A percentile compares a stretch with the other conserved stretches of the same genome.
Conservation (phyloP, 164 flowering plant genomes). For the Vitis riparia region DNA sequence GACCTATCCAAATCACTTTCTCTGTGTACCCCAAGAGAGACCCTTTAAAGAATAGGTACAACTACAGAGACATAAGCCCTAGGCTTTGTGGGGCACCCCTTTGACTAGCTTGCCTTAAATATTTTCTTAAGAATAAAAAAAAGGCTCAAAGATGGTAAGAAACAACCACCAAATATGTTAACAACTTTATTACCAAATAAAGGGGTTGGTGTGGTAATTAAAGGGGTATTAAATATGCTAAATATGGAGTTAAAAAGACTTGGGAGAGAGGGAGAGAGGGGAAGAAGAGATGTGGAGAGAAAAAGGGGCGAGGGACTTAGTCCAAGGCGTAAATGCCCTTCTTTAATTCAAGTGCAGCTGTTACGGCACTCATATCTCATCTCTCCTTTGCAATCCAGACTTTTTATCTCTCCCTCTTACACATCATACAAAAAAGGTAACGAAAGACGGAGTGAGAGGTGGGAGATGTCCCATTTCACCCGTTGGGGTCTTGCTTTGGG, state of each 20-base stretch:
- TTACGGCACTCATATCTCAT: conserved; percentile 20
- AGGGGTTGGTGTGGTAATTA: neutral
- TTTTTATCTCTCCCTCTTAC: neutral
- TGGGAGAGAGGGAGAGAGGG: neutral
- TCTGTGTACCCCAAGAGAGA: no score
- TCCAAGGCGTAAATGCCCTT: neutral
- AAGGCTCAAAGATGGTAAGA: no score
- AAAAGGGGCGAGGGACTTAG: neutral
- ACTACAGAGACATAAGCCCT: no score
- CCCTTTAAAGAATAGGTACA: no score
- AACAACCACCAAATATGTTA: no score
- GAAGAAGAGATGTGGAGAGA: neutral
- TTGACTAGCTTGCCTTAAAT: no score
- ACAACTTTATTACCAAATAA: neutral
- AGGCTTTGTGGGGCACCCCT: no score
- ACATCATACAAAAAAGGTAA: neutral
- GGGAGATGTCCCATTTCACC: conserved; percentile 20
- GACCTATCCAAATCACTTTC: no score
- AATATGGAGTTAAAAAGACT: neutral
- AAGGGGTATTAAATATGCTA: neutral
- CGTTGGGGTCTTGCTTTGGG: neutral
- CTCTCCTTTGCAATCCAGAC: neutral
- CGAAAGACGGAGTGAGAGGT: neutral
- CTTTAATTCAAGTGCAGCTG: conserved; percentile 20
- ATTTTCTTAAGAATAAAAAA: no score